phyloP scores from a whole-genome alignment of 2,329 filamentous ascomycete species.

The Paraphoma sp. region DNA sequence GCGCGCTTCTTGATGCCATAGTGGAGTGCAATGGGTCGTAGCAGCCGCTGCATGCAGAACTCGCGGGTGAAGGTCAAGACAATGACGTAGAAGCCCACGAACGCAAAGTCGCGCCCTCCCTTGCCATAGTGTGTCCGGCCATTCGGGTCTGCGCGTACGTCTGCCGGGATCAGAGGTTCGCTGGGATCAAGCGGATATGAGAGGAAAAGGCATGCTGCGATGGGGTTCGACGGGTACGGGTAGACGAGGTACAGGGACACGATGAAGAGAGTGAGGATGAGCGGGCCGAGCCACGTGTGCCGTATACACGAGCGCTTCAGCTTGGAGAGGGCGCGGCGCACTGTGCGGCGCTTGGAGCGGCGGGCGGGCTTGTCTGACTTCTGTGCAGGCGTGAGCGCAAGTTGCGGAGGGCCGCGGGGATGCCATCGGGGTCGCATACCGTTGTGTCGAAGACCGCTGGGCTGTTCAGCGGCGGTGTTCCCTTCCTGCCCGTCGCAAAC shows the following conservation, averaged over 20 bases:
- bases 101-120: constrained; percentile 83
- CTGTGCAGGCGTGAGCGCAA: constrained; percentile 5
- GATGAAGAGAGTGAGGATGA: constrained; percentile 70
- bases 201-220: constrained; percentile 85
- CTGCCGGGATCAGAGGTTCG: constrained; percentile 32
- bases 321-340: constrained; percentile 52
- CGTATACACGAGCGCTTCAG: constrained; percentile 55
- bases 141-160: constrained; percentile 47
- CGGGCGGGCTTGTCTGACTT: constrained; percentile 34
- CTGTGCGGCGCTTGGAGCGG: constrained; percentile 55
- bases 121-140: constrained; percentile 77
- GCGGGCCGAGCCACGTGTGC: constrained; percentile 71
- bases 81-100: constrained; percentile 87
- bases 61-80: constrained; percentile 93
- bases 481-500: constrained; percentile 53
- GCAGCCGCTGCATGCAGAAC: constrained; percentile 91
- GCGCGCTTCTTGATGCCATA: constrained; percentile 73
- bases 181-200: constrained; percentile 76
- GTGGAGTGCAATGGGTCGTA: constrained; percentile 75
- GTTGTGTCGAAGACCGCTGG: constrained; percentile 18
- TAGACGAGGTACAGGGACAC: constrained; percentile 74
- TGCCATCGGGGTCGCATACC: constrained; percentile 19
- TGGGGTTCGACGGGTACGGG: constrained; percentile 77
- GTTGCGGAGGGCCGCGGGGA: neutral
- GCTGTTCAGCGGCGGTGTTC: constrained; percentile 26